Percentiles rank a stretch among this genome's conserved stretches.
phyloP scores from a whole-genome alignment of 2,329 filamentous ascomycete genomes.

The Leptodontidium sp. region DNA sequence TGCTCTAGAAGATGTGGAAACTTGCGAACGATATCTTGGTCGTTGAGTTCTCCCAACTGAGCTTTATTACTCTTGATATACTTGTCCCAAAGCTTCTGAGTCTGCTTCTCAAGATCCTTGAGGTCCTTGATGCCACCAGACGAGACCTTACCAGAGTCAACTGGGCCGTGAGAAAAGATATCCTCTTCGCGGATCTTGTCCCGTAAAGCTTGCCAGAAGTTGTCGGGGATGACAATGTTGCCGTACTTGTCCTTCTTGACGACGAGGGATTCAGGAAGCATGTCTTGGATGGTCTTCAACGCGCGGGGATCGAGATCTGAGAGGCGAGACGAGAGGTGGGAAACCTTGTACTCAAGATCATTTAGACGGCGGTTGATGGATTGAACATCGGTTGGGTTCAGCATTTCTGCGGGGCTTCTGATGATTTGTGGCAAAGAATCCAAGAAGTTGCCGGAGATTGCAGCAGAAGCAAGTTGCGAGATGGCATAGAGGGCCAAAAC shows the following conservation, averaged over 20 bases:
- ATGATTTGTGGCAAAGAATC: constrained; percentile 38
- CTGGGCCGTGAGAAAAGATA: constrained; percentile 21
- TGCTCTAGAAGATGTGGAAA: constrained; percentile 38
- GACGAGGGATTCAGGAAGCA: constrained; percentile 65
- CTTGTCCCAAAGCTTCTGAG: constrained; percentile 29
- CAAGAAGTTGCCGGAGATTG: background rate
- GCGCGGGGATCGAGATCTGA: constrained; percentile 46
- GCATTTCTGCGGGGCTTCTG: constrained; percentile 31
- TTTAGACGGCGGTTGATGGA: constrained; percentile 37
- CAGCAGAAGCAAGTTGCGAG: constrained; percentile 1
- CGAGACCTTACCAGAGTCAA: constrained; percentile 34
- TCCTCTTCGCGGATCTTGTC: constrained; percentile 58
- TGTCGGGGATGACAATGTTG: constrained; percentile 60
- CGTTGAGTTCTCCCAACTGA: constrained; percentile 23
- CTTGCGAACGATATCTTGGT: constrained; percentile 32
- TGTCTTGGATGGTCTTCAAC: constrained; percentile 50
- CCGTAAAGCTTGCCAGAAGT: constrained; percentile 72
- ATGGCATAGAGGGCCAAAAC: background rate
- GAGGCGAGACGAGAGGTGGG: constrained; percentile 9
- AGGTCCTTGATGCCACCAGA: constrained; percentile 17
- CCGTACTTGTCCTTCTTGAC: constrained; percentile 62
- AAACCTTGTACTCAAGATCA: constrained; percentile 39
- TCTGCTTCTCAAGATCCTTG: constrained; percentile 28
- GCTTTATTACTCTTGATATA: constrained; percentile 33
- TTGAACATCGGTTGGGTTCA: constrained; percentile 35